Conservation (phyloP, 352 stramenopile species). For the Saprolegnia diclina region DNA sequence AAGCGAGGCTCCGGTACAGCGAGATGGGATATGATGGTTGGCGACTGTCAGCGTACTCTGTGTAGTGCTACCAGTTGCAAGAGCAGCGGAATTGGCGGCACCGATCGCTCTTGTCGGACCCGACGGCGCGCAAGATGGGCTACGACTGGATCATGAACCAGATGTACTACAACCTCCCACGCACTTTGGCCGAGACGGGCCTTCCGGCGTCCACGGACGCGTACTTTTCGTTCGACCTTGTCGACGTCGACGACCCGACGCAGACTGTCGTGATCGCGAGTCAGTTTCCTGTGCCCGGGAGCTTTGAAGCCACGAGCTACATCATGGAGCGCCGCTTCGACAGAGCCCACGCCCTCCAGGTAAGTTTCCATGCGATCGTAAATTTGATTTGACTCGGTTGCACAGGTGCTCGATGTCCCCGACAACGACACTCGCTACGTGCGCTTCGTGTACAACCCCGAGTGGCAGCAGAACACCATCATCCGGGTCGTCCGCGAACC, state of each 20-base stretch:
- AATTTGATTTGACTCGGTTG: neutral
- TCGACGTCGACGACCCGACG: neutral
- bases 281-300: neutral
- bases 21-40: neutral
- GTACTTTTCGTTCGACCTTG: neutral
- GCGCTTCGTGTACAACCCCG: neutral
- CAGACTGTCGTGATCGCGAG: neutral
- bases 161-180: neutral
- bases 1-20: neutral
- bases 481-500: neutral
- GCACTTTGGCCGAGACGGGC: neutral
- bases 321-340: neutral
- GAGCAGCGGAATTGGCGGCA: neutral
- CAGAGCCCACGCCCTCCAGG: neutral
- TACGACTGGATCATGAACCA: neutral
- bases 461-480: neutral
- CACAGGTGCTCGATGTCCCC: neutral
- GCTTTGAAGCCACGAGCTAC: neutral
- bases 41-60: neutral
- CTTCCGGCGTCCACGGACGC: neutral
- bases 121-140: neutral
- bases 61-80: neutral
- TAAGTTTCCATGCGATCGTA: neutral
- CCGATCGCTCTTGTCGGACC: neutral
- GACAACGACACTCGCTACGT: neutral